Conservation (phyloP, 2,329 filamentous ascomycete genomes). For the Xylaria sp. region DNA sequence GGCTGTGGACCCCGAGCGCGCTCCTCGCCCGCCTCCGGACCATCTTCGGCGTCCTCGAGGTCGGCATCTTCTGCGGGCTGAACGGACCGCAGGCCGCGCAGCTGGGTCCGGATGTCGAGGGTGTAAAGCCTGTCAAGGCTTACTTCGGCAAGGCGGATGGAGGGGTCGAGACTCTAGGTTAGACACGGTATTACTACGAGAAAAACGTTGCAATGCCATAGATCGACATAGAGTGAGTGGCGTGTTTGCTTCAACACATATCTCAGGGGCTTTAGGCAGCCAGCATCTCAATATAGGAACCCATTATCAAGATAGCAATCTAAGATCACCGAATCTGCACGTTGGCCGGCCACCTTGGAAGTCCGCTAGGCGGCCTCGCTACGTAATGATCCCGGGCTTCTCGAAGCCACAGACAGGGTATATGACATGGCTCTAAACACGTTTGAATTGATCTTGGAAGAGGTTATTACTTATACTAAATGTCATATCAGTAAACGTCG, state of each 20-base stretch:
- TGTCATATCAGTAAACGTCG: conserved; percentile 31
- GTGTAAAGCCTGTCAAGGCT: conserved; percentile 88
- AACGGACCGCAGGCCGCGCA: conserved; percentile 69
- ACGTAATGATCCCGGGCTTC: not conserved
- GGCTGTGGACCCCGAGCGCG: conserved; percentile 78
- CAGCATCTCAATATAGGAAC: not conserved
- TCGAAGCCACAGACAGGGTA: not conserved
- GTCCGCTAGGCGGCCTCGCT: not conserved
- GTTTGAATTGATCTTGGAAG: conserved; percentile 23
- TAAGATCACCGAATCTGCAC: not conserved
- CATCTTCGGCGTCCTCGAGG: conserved; percentile 86
- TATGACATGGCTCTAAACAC: not conserved
- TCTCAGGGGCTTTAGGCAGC: not conserved
- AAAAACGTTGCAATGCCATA: not conserved
- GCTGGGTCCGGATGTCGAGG: conserved; percentile 69
- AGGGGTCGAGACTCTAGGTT: conserved; percentile 52
- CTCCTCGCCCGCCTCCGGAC: conserved; percentile 76
- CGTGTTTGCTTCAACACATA: not conserved
- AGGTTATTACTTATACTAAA: conserved; percentile 39
- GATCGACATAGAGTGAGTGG: not conserved
- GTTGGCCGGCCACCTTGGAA: no score
- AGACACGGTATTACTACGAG: not conserved
- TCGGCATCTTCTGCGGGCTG: conserved; percentile 83
- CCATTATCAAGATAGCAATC: not conserved
- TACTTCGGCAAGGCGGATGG: conserved; percentile 93